Evolutionary conservation across 345 rosid species (phyloP).

Genomic region (Orychophragmus violaceus): DNA sequence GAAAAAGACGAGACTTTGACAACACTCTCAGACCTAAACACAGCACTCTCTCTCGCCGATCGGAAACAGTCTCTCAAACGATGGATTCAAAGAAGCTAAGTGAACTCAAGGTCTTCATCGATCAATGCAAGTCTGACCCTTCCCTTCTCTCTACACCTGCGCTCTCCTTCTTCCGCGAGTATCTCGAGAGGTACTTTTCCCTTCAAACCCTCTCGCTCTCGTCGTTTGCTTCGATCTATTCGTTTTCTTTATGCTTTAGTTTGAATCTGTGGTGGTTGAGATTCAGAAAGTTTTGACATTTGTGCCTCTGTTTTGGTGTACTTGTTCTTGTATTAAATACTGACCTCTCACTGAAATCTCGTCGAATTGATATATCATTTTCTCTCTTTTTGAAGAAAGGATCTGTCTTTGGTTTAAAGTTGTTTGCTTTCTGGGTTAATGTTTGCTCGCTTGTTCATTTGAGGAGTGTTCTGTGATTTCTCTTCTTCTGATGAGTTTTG

Average conservation of each 20-base stretch:
- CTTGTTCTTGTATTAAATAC: neutral
- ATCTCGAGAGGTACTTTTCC: constrained; percentile 56
- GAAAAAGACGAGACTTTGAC: too few species aligned
- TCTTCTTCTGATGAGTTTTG: neutral
- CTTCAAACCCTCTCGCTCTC: neutral
- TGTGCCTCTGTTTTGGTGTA: neutral
- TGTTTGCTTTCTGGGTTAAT: neutral
- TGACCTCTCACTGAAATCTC: neutral
- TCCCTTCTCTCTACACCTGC: constrained; percentile 71
- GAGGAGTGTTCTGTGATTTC: neutral
- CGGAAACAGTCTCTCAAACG: neutral
- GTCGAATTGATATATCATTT: neutral
- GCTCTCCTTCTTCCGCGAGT: constrained; percentile 92
- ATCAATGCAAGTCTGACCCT: constrained; percentile 76
- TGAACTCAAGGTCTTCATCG: constrained; percentile 61
- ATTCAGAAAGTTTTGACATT: constrained; percentile 6
- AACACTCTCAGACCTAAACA: too few species aligned
- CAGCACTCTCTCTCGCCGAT: constrained; percentile 24
- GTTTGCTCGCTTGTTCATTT: neutral
- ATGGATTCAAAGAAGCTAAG: constrained; percentile 40
- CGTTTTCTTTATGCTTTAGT: neutral
- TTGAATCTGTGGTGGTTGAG: neutral
- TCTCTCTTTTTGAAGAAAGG: neutral
- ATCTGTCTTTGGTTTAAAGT: neutral
- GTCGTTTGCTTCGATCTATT: constrained; percentile 16